Conservation (phyloP, 1,139 yeast species). For the Saccharomyces hybrid region DNA sequence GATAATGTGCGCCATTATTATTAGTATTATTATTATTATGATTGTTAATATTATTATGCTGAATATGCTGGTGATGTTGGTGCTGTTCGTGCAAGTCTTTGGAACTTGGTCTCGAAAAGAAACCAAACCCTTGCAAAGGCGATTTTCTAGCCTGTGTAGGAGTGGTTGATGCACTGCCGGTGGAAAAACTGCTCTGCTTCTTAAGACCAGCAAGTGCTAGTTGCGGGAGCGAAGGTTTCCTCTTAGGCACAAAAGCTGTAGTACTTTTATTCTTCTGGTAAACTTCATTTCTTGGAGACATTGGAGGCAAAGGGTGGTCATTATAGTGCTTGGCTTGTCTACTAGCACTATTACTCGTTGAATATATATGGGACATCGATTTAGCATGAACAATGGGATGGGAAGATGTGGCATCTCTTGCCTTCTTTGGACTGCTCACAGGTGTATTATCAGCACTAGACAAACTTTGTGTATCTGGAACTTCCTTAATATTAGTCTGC, state of each 20-base stretch:
- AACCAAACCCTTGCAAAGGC: conserved; percentile 28
- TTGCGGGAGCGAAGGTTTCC: conserved; percentile 28
- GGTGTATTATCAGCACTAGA: conserved; percentile 25
- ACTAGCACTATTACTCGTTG: background rate
- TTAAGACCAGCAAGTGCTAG: conserved; percentile 23
- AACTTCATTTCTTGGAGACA: conserved; percentile 1
- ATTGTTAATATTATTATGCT: conserved; percentile 11
- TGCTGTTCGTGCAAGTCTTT: conserved; percentile 18
- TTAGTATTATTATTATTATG: conserved; percentile 8
- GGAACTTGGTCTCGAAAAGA: conserved; percentile 27
- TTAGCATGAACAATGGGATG: conserved; percentile 3
- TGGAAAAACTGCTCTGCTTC: conserved; percentile 23
- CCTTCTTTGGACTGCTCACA: conserved; percentile 19
- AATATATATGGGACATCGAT: conserved; percentile 1
- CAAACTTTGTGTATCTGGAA: conserved; percentile 28
- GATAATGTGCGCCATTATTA: conserved; percentile 4
- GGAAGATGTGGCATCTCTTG: conserved; percentile 1
- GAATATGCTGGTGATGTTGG: conserved; percentile 13
- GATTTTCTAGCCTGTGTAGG: conserved; percentile 24
- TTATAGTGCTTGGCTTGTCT: background rate
- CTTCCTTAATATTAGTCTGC: conserved; percentile 21
- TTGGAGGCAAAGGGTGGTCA: background rate
- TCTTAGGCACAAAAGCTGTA: conserved; percentile 15
- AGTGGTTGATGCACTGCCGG: conserved; percentile 10
- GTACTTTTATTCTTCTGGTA: conserved; percentile 10